These are phyloP conservation scores for Wickerhamiella azymoides DNA, from an alignment of 805 yeast genomes.

Conservation along the genomic window DNA sequence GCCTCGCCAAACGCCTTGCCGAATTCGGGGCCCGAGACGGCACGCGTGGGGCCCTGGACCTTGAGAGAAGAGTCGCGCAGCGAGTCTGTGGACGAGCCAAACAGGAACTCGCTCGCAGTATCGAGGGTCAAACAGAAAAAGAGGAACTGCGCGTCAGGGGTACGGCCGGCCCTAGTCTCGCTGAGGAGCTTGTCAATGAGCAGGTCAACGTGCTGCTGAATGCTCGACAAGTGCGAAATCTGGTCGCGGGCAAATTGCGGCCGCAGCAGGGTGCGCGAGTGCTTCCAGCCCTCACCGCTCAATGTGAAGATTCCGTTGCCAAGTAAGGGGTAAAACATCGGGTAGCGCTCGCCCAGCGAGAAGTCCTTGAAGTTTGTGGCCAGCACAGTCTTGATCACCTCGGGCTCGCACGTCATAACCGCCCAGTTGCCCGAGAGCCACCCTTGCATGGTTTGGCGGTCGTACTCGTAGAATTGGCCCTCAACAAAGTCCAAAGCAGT, in stretches of 20 bases:
- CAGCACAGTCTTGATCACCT: constrained; percentile 19
- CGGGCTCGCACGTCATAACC: constrained; percentile 20
- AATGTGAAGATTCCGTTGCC: constrained; percentile 23
- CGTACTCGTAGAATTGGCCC: constrained; percentile 1
- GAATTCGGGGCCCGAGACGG: constrained; percentile 17
- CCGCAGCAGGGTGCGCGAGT: constrained; percentile 21
- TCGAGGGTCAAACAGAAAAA: constrained; percentile 19
- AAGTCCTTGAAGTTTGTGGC: constrained; percentile 22
- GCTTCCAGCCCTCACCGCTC: constrained; percentile 24
- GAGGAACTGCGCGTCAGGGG: constrained; percentile 17
- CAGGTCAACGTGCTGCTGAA: constrained; percentile 18
- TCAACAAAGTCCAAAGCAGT: constrained; percentile 10
- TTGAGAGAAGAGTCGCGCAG: constrained; percentile 12
- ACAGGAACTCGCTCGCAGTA: constrained; percentile 22
- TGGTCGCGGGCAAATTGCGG: constrained; percentile 23
- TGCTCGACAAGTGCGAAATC: constrained; percentile 16
- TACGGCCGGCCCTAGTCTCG: constrained; percentile 9
- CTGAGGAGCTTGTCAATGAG: constrained; percentile 13
- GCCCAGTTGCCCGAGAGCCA: constrained; percentile 12
- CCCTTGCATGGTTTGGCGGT: constrained; percentile 9
- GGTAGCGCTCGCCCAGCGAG: constrained; percentile 20
- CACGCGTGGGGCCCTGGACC: constrained; percentile 16
- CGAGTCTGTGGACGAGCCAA: constrained; percentile 20
- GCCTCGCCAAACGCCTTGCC: constrained; percentile 19
- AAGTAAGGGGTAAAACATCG: constrained; percentile 15